Evolutionary conservation across 306 rosid species (phyloP).

Genomic region (Oemleria cerasiformis): DNA sequence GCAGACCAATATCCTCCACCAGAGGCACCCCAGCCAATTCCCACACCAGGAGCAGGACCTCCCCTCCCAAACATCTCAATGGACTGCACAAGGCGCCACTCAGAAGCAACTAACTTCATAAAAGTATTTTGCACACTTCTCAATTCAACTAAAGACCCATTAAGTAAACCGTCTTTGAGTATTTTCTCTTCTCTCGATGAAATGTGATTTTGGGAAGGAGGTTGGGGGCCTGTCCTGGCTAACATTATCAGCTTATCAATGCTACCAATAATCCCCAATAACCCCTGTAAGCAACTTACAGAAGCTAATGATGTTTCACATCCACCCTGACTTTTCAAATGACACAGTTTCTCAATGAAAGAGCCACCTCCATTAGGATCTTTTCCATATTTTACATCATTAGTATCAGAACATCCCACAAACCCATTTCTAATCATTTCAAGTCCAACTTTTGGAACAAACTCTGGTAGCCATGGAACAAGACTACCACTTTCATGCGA

Average conservation of each 20-base stretch:
- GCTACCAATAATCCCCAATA: constrained; percentile 39
- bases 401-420: constrained; percentile 38
- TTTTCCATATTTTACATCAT: constrained; percentile 29
- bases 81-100: constrained; percentile 51
- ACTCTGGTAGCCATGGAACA: constrained; percentile 91
- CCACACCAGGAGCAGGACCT: constrained; percentile 93
- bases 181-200: constrained; percentile 60
- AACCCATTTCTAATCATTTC: constrained; percentile 59
- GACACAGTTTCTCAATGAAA: constrained; percentile 54
- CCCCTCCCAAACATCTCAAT: constrained; percentile 86
- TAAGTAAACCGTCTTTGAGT: constrained; percentile 66
- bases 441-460: constrained; percentile 85
- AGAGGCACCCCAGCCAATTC: constrained; percentile 91
- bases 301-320: constrained; percentile 73
- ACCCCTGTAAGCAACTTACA: constrained; percentile 67
- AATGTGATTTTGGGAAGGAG: constrained; percentile 37
- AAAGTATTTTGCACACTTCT: constrained; percentile 52
- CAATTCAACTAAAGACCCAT: constrained; percentile 47
- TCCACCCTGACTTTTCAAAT: constrained; percentile 57
- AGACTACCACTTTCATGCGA: constrained; percentile 33
- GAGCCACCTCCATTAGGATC: constrained; percentile 41
- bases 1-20: constrained; percentile 92
- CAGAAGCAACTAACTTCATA: constrained; percentile 50
- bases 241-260: constrained; percentile 64
- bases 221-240: constrained; percentile 45